Evolutionary conservation across 106 monocot species (phyloP), one percentile per base, ranked within the genome.

Genomic region (Ottelia alismoides): DNA sequence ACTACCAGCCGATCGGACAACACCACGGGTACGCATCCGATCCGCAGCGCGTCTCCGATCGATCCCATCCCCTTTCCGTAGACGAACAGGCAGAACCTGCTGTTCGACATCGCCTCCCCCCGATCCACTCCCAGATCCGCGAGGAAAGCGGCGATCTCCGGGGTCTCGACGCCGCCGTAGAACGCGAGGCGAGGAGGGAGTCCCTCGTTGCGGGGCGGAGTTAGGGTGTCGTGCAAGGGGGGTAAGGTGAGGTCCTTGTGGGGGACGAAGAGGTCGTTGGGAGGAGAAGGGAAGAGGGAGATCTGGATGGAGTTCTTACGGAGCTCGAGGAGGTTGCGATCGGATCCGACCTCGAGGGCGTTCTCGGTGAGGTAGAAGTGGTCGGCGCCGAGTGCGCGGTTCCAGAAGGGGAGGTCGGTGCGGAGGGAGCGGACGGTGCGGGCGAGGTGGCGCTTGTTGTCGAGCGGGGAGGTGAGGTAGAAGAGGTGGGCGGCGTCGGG

Each of bases 341-440:
- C 32, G 56, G 57, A 66, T 2, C 46, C 11, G 16, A 29, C 46
- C 22, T 30, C 47, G 56, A 66, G 9, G 2, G 56, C 66, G 22
- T 56, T 23, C 20, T 57, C 47, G 28, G 66, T 30, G 49, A 66
- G 25, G 30, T 28, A 48, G 22, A 66, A 66, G 56, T 66, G 56
- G 48, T 66, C 66, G 27, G 66, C 66, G 27, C 66, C 66, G 47
- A 66, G 66, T 23, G 47, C 57, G 14, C 66, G 57, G 47, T 66
- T 66, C 66, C 66, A 65, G 46, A 55, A 65, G 10, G 56, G 56
- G 23, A 30, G 55, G 27, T 66, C 66, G 28, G 57, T 22, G 47
- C 66, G 66, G 56, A 56, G 14, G 27, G 28, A 25, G 2, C 66
- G 47, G 56, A 66, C 49, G 44, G 20, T 16, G 11, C 66, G 66